Evolutionary conservation across 2,329 filamentous ascomycete species (phyloP).

Genomic region (Aaosphaeria arxii): DNA sequence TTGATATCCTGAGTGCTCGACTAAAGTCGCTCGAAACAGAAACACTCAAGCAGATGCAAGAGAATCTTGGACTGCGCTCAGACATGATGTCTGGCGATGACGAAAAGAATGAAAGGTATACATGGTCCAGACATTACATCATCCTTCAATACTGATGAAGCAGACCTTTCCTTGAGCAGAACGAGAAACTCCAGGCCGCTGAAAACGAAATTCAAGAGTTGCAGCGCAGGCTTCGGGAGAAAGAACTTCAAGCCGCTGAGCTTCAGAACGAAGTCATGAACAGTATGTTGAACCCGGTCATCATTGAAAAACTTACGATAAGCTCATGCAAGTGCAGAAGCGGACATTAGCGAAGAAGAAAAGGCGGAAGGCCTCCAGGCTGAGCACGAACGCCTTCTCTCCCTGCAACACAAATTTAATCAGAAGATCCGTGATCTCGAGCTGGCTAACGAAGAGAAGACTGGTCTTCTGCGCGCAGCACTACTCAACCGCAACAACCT

Average conservation of each 20-base stretch:
- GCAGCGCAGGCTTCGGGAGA: slow-evolving; percentile 30
- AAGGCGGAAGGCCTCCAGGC: slow-evolving; percentile 28
- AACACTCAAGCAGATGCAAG: slow-evolving; percentile 41
- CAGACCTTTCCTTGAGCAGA: slow-evolving; percentile 38
- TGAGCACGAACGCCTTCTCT: slow-evolving; percentile 33
- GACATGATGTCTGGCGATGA: slow-evolving; percentile 36
- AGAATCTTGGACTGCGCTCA: slow-evolving; percentile 37
- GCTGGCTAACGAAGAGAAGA: slow-evolving; percentile 33
- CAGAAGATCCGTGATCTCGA: slow-evolving; percentile 34
- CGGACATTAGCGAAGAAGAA: slow-evolving; percentile 26
- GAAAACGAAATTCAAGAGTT: slow-evolving; percentile 35
- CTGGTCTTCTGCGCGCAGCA: slow-evolving; percentile 30
- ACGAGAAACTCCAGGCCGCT: slow-evolving; percentile 33
- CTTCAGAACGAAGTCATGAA: slow-evolving; percentile 36
- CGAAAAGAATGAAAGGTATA: slow-evolving; percentile 31
- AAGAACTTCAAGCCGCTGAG: slow-evolving; percentile 34
- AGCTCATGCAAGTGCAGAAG: slow-evolving; percentile 11
- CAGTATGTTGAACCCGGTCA: slow-evolving; percentile 11
- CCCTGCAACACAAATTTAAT: slow-evolving; percentile 32
- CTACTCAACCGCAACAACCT: slow-evolving; percentile 32
- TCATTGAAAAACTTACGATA: no score
- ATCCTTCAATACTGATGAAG: not conserved
- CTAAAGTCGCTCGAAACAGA: slow-evolving; percentile 38
- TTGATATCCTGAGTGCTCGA: slow-evolving; percentile 36
- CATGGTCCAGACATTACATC: not conserved